Evolutionary conservation across 345 rosid species (phyloP).

Genomic region (Acer yangbiense): DNA sequence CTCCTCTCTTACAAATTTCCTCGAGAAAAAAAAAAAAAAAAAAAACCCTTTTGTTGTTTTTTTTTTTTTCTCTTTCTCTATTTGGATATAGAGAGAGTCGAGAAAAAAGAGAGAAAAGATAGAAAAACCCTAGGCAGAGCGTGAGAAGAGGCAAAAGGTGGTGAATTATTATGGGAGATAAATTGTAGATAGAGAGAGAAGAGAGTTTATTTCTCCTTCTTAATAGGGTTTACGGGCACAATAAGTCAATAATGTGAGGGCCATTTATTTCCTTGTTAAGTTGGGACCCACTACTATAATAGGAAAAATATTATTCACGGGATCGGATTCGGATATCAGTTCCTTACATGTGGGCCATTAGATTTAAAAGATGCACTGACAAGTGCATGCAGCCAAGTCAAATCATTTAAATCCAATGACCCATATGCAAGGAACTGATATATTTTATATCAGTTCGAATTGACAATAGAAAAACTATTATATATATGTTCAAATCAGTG

Average conservation of each 20-base stretch:
- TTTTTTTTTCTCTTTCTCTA: neutral
- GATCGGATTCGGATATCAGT: too few species aligned
- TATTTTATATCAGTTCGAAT: too few species aligned
- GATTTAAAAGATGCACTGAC: too few species aligned
- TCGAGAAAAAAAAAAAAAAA: conserved; percentile 12
- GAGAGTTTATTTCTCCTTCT: neutral
- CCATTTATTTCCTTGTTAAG: too few species aligned
- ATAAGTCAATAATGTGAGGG: neutral
- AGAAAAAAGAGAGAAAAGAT: conserved; percentile 13
- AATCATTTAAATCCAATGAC: too few species aligned
- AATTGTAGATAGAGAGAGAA: neutral
- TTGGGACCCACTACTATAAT: too few species aligned
- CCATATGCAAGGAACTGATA: too few species aligned
- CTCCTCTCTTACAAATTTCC: conserved; percentile 19
- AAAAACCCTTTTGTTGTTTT: neutral
- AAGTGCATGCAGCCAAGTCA: too few species aligned
- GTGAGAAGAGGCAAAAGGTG: conserved; percentile 26
- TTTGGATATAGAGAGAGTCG: neutral
- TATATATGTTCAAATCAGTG: too few species aligned
- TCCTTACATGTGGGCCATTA: too few species aligned
- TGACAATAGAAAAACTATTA: too few species aligned
- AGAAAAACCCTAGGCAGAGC: conserved; percentile 21
- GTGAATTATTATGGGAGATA: neutral
- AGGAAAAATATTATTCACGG: too few species aligned
- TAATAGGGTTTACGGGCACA: neutral